Conservation (phyloP, 2,329 filamentous ascomycete species). For the Neurospora sp. region DNA sequence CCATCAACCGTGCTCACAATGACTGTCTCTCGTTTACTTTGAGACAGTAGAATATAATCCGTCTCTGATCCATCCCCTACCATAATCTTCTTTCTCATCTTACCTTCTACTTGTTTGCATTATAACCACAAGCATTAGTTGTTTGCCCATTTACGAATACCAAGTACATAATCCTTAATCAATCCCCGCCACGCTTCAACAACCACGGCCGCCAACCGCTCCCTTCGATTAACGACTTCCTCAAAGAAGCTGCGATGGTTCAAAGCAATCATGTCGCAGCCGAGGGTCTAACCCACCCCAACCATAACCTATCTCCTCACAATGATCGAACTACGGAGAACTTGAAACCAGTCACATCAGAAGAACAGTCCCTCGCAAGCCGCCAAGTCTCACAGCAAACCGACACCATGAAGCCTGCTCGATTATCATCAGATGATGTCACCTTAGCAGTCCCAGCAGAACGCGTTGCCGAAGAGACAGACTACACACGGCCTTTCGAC, state of each 20-base stretch:
- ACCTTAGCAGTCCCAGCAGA: conserved; percentile 3
- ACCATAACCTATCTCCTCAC: not conserved
- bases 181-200: not conserved
- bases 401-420: not conserved
- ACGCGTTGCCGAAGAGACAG: not conserved
- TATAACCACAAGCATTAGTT: not conserved
- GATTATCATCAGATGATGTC: conserved; percentile 4
- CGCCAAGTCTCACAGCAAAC: not conserved
- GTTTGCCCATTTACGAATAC: not conserved
- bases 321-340: not conserved
- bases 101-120: not conserved
- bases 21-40: not conserved
- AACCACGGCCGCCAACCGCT: not conserved
- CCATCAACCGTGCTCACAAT: not conserved
- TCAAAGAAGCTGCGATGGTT: not conserved
- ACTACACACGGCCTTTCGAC: conserved; percentile 35
- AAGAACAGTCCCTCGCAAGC: not conserved
- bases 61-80: not conserved
- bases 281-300: not conserved
- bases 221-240: not conserved
- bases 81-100: not conserved
- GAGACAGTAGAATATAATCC: not conserved
- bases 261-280: not conserved
- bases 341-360: not conserved
- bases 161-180: not conserved